Evolutionary conservation across 129 eudicot genomes (phyloP).

Genomic region (Mikania micrantha): DNA sequence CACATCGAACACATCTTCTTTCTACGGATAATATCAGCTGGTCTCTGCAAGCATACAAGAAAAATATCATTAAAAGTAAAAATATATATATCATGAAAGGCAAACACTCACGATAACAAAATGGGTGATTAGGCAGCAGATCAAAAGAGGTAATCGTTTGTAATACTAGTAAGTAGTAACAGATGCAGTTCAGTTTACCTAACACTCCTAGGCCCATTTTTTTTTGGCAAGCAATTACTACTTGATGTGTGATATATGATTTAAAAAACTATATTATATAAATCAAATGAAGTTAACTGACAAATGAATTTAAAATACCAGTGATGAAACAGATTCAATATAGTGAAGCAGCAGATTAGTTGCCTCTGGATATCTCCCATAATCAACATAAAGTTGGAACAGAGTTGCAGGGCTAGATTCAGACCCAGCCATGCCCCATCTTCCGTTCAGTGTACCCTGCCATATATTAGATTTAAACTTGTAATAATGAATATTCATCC

Average conservation of each 20-base stretch:
- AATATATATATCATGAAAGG: neutral
- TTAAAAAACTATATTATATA: neutral
- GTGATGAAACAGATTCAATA: constrained; percentile 57
- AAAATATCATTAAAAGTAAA: neutral
- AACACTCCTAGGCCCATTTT: neutral
- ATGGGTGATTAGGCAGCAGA: neutral
- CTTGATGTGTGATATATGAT: neutral
- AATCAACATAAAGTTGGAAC: constrained; percentile 72
- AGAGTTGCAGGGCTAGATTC: constrained; percentile 80
- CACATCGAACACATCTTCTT: constrained; percentile 72
- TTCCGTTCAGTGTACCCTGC: constrained; percentile 52
- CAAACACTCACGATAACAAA: neutral
- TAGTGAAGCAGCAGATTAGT: constrained; percentile 67
- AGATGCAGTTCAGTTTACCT: neutral
- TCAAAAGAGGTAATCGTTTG: neutral
- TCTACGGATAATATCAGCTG: constrained; percentile 63
- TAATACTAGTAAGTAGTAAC: neutral
- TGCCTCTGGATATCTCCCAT: constrained; percentile 80
- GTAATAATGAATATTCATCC: neutral
- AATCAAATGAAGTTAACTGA: neutral
- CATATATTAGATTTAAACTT: constrained; percentile 2
- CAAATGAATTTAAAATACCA: constrained; percentile 38
- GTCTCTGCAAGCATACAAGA: constrained; percentile 53
- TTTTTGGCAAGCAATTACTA: no score
- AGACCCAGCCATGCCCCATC: constrained; percentile 76